These are phyloP conservation scores for Pseudozyma hubeiensis DNA, from an alignment of 1,284 basidiomycete species.

Conservation along the genomic window DNA sequence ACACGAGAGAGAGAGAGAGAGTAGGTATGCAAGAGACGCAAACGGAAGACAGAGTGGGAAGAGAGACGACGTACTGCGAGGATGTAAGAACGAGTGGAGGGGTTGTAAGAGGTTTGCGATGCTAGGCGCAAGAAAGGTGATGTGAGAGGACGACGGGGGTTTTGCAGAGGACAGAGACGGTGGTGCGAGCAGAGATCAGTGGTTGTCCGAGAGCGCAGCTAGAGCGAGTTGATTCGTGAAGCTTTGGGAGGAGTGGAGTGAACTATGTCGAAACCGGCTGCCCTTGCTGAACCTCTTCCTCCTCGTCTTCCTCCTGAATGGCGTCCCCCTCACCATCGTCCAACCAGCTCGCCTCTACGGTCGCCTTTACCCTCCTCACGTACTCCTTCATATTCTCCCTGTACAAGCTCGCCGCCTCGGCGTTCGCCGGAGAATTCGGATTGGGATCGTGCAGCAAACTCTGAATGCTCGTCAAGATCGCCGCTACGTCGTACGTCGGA, in stretches of 20 bases:
- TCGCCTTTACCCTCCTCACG: conserved; percentile 85
- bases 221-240: no score
- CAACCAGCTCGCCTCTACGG: conserved; percentile 68
- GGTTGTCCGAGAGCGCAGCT: no score
- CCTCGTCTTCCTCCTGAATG: conserved; percentile 43
- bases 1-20: background rate
- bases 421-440: conserved; percentile 93
- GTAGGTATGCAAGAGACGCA: no score
- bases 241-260: no score
- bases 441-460: conserved; percentile 96
- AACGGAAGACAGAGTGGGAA: background rate
- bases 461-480: conserved; percentile 95
- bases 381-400: conserved; percentile 99
- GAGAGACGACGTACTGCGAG: no score
- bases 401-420: conserved; percentile 94
- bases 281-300: background rate
- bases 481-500: conserved; percentile 97
- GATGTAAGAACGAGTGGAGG: no score
- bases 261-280: conserved; percentile 3
- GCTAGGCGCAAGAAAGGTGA: no score
- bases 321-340: conserved; percentile 61
- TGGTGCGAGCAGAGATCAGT: no score
- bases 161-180: no score
- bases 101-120: no score
- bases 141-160: no score